Evolutionary conservation across 2,329 filamentous ascomycete genomes (phyloP).

Genomic region (Sporothrix sp.): DNA sequence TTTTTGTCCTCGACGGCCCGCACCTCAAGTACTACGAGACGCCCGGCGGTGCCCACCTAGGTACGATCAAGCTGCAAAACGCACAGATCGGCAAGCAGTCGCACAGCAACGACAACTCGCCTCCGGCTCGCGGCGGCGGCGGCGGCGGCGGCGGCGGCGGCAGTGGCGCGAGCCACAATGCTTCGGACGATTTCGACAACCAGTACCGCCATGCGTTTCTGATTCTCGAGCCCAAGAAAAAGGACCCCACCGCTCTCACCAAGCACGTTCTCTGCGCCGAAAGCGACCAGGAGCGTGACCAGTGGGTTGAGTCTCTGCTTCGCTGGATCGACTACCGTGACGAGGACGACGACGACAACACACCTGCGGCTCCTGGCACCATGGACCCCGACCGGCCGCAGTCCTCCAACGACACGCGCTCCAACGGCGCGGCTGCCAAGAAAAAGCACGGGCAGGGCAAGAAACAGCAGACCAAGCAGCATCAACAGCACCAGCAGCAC

Average conservation of each 20-base stretch:
- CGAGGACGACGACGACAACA: slow-evolving; percentile 42
- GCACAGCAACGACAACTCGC: slow-evolving; percentile 50
- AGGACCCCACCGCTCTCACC: slow-evolving; percentile 78
- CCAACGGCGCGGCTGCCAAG: slow-evolving; percentile 28
- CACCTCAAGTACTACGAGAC: slow-evolving; percentile 81
- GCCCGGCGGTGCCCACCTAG: slow-evolving; percentile 79
- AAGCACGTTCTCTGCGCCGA: slow-evolving; percentile 94
- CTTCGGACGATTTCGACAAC: slow-evolving; percentile 70
- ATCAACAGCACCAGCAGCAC: slow-evolving; percentile 28
- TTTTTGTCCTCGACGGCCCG: slow-evolving; percentile 52
- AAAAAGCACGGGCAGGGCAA: slow-evolving; percentile 32
- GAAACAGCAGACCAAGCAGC: no score
- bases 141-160: no score
- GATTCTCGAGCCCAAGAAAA: slow-evolving; percentile 90
- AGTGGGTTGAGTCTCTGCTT: slow-evolving; percentile 84
- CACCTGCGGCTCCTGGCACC: slow-evolving; percentile 20
- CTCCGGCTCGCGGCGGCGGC: slow-evolving; percentile 40
- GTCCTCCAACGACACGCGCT: slow-evolving; percentile 22
- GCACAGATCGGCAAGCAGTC: slow-evolving; percentile 94
- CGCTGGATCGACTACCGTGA: slow-evolving; percentile 77
- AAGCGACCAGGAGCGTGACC: slow-evolving; percentile 82
- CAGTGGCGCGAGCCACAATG: slow-evolving; percentile 16
- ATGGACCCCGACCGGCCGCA: slow-evolving; percentile 32
- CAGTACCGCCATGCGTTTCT: slow-evolving; percentile 96
- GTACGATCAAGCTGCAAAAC: slow-evolving; percentile 82